Conservation (phyloP, 2,329 filamentous ascomycete species). For the Trichoderma atroviride region DNA sequence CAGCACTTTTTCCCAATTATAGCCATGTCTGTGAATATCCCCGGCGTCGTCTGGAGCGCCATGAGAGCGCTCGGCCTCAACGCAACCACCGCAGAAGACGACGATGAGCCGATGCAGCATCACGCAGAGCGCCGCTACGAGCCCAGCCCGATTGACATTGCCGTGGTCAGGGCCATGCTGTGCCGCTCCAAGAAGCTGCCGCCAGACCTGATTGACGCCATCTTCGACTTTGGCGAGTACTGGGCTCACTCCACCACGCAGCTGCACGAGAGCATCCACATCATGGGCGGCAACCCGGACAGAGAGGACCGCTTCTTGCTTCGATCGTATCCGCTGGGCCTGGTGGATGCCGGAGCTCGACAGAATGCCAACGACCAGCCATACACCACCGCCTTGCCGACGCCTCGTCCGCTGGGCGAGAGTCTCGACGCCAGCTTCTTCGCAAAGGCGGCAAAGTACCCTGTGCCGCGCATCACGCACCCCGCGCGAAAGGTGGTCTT, state of each 20-base stretch:
- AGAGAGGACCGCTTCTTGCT: conserved; percentile 43
- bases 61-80: conserved; percentile 12
- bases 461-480: conserved; percentile 45
- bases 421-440: conserved; percentile 39
- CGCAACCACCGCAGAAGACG: not conserved
- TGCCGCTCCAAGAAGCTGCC: conserved; percentile 50
- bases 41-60: conserved; percentile 12
- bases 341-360: conserved; percentile 36
- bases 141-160: conserved; percentile 53
- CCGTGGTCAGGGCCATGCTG: conserved; percentile 53
- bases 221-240: conserved; percentile 64
- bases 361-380: conserved; percentile 29
- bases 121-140: conserved; percentile 30
- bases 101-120: not conserved
- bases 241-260: conserved; percentile 56
- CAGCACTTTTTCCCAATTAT: not conserved
- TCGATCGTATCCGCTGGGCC: conserved; percentile 45
- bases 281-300: conserved; percentile 29
- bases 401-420: conserved; percentile 33
- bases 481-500: conserved; percentile 66
- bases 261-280: conserved; percentile 36
- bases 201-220: conserved; percentile 56
- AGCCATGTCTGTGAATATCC: conserved; percentile 8
- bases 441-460: conserved; percentile 42
- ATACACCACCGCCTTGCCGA: conserved; percentile 38